Evolutionary conservation across 495 filamentous ascomycete species (phyloP), one percentile per base, ranked within the genome.

Genomic region (Annulohypoxylon nitens): DNA sequence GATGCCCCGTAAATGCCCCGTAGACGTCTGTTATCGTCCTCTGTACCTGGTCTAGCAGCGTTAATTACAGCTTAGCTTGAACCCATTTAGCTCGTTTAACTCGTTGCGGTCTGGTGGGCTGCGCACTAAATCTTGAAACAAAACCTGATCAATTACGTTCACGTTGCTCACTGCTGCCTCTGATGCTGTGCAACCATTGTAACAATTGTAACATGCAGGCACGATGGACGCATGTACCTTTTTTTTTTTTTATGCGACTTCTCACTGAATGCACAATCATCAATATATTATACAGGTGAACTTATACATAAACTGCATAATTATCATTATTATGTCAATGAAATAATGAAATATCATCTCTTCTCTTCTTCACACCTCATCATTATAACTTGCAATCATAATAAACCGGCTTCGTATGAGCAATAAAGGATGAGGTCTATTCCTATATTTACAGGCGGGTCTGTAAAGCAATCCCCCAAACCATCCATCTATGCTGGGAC

Each of bases 71-170:
- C 20, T 23, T 57, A 57, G 33, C 26, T 16, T 37, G 34, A 36
- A 36, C 10, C 34, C 34, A 36, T 36, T 36, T 36, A 36, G 34
- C 6, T 36, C 34, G 34, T 36, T 36, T 36, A 36, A 2, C 6
- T 36, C 34, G 34, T 36, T 36, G 34, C 10, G 34, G 37, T 41
- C 37, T 48, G 23, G 26, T 47, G 12, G 26, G 26, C 47, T 61
- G 41, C 16, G 7, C 48, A 54, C 47, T 63, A 63, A 58, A 50
- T 51, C 14, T 12, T 51, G 34, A 39, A 43, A 65, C 62, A 34
- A 26, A 54, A 65, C 62, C 47, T 64, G 41, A 64, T 64, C 61
- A 45, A 63, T 63, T 63, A 63, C 20, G 37, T n/a, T 58, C 23
- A 53, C 43, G 43, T 20, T 47, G 20, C n/a, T 16, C 43, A 6